phyloP scores from a whole-genome alignment of 805 yeast genomes.

The Metschnikowia anglica region DNA sequence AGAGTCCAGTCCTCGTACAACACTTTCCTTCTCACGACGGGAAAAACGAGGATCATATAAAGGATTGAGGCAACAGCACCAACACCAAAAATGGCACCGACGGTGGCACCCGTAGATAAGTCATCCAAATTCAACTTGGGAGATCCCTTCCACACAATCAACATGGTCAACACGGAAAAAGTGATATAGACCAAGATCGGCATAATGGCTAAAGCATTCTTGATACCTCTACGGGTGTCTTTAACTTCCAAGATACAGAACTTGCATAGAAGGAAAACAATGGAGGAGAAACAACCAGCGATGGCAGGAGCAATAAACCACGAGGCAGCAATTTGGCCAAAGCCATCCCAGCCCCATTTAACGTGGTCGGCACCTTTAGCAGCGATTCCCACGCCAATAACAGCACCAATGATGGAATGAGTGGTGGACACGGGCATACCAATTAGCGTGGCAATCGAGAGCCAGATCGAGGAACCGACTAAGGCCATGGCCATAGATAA shows the following conservation, averaged over 20 bases:
- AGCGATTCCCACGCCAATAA: constrained; percentile 74
- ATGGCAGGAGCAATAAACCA: constrained; percentile 78
- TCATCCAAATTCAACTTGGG: constrained; percentile 60
- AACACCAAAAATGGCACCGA: constrained; percentile 62
- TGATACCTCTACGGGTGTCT: constrained; percentile 40
- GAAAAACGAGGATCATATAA: constrained; percentile 55
- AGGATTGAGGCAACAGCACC: constrained; percentile 55
- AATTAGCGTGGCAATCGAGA: constrained; percentile 60
- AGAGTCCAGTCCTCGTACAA: constrained; percentile 67
- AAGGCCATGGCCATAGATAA: constrained; percentile 73
- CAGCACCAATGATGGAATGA: constrained; percentile 74
- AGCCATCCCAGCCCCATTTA: constrained; percentile 76
- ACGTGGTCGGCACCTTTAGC: constrained; percentile 61
- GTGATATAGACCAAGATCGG: constrained; percentile 62
- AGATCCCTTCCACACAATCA: constrained; percentile 80
- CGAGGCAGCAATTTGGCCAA: constrained; percentile 70
- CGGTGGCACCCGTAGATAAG: constrained; percentile 51
- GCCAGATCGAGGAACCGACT: constrained; percentile 72
- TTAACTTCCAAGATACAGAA: constrained; percentile 60
- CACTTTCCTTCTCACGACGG: constrained; percentile 61
- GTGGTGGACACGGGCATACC: constrained; percentile 84
- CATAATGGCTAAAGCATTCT: constrained; percentile 55
- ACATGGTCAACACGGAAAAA: constrained; percentile 65
- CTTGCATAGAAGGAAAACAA: constrained; percentile 59
- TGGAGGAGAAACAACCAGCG: constrained; percentile 63